A percentile compares a stretch with the other conserved stretches of the same genome.
Evolutionary conservation across 1,139 yeast genomes (phyloP).

Genomic region (Zygotorulaspora mrakii): DNA sequence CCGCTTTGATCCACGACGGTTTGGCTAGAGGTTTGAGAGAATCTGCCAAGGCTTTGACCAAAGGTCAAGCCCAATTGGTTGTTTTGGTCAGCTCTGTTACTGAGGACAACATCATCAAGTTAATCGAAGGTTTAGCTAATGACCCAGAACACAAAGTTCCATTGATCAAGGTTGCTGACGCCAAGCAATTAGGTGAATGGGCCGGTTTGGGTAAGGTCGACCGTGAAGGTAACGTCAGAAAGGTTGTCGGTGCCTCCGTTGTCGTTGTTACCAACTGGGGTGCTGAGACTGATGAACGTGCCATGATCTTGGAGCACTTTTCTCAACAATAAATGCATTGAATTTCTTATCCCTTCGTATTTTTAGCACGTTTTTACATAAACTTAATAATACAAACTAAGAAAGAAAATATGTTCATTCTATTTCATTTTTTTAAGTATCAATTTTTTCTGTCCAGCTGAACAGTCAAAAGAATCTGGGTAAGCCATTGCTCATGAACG

Average conservation of each 20-base stretch:
- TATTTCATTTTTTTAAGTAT: background rate
- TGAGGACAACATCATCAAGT: conserved; percentile 94
- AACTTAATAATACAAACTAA: conserved; percentile 4
- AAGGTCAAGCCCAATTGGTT: conserved; percentile 96
- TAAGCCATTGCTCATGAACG: conserved; percentile 23
- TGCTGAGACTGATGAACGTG: conserved; percentile 98
- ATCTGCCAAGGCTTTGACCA: conserved; percentile 98
- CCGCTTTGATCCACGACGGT: conserved; percentile 98
- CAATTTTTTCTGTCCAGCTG: background rate
- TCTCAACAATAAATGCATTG: conserved; percentile 57
- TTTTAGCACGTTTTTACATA: conserved; percentile 3
- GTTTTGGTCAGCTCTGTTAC: conserved; percentile 98
- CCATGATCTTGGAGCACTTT: conserved; percentile 94
- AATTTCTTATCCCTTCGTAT: conserved; percentile 6
- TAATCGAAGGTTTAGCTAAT: conserved; percentile 98
- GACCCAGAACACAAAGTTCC: conserved; percentile 97
- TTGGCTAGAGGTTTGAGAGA: conserved; percentile 99
- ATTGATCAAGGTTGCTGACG: conserved; percentile 98
- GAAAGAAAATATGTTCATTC: conserved; percentile 9
- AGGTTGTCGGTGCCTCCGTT: conserved; percentile 99
- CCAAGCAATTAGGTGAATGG: conserved; percentile 99
- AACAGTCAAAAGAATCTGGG: conserved; percentile 32
- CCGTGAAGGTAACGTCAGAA: conserved; percentile 99
- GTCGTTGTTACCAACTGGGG: conserved; percentile 99
- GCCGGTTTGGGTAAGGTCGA: conserved; percentile 99